Base-by-base conservation (phyloP, 305 asterid genomes). In the Vinca major region DNA sequence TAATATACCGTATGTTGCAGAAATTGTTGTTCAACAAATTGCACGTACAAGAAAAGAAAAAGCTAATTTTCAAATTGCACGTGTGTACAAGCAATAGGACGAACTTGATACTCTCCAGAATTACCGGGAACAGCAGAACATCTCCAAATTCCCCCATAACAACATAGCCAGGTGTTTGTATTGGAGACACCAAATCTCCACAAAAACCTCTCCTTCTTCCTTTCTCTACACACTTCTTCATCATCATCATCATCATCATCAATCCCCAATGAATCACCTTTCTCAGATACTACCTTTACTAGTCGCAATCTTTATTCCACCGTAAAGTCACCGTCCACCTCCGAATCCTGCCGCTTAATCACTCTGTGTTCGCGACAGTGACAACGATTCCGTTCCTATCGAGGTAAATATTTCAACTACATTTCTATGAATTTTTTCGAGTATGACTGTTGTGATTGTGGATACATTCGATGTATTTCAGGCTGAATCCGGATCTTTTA, bases 61-160 rank as follows among this genome's bases (percentile, higher is more conserved):
- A n/a, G n/a, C n/a, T n/a, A n/a, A n/a, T n/a, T n/a, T n/a, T n/a
- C n/a, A n/a, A n/a, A n/a, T n/a, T n/a, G n/a, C n/a, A n/a, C n/a
- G n/a, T n/a, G n/a, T n/a, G n/a, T n/a, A n/a, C n/a, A n/a, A n/a
- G n/a, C n/a, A n/a, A n/a, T n/a, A n/a, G 55, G 68, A 44, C 43
- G 17, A 19, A 36, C 41, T 12, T 6, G 54, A 12, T 0, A 19
- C 0, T 14, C 54, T 44, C 41, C 54, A 41, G 36, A 37, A 12
- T 63, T 63, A 37, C 11, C 11, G 67, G 67, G 20, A 44, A 62
- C 19, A 26, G 43, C 48, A 61, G 65, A 16, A 61, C 13, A 61
- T 58, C 39, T 33, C 63, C 63, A 36, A 21, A 39, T n/a, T 10
- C 12, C 17, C 33, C 63, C 61, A 11, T 41, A 7, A 7, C 45